Percentiles rank a stretch among this genome's conserved stretches.
These are phyloP conservation scores for Trypanosoma cruzi DNA, from an alignment of 208 protist genomes.

Conservation along the genomic window DNA sequence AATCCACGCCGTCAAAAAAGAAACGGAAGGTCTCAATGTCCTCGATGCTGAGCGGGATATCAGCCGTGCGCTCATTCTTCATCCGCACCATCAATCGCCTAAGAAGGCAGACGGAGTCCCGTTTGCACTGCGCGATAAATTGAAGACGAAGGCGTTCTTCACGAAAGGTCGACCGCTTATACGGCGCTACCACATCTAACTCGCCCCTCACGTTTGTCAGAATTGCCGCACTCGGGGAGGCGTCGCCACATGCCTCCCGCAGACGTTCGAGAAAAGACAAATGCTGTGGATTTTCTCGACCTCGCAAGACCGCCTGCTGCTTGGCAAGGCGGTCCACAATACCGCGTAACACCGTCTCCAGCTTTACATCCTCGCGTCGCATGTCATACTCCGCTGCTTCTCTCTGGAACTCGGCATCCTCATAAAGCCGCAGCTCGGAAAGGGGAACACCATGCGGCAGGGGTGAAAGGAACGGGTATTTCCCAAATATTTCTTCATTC, in stretches of 20 bases:
- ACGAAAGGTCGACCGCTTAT: slow-evolving; percentile 36
- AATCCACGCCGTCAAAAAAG: slow-evolving; percentile 72
- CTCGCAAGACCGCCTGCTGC: slow-evolving; percentile 29
- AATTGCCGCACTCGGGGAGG: neutral
- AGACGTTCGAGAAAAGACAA: slow-evolving; percentile 33
- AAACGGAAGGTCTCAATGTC: slow-evolving; percentile 58
- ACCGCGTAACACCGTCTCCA: slow-evolving; percentile 43
- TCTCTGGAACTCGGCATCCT: slow-evolving; percentile 42
- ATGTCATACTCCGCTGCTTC: slow-evolving; percentile 22
- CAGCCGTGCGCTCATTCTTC: slow-evolving; percentile 38
- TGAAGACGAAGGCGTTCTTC: slow-evolving; percentile 35
- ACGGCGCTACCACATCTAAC: slow-evolving; percentile 1
- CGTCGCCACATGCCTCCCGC: slow-evolving; percentile 30
- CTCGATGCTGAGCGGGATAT: slow-evolving; percentile 67
- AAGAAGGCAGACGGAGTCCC: slow-evolving; percentile 43
- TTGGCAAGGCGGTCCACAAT: slow-evolving; percentile 50
- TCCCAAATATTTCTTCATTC: slow-evolving; percentile 64
- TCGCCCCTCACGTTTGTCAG: neutral
- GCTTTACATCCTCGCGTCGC: slow-evolving; percentile 28
- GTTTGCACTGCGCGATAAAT: slow-evolving; percentile 57
- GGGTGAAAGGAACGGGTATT: slow-evolving; percentile 58
- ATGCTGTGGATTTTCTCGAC: slow-evolving; percentile 1
- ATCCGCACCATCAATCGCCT: slow-evolving; percentile 66
- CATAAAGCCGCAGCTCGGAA: slow-evolving; percentile 50
- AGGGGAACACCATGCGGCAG: slow-evolving; percentile 58